Base-by-base conservation (phyloP, 768 basidiomycete species). In the Phaeolepiota aurea region DNA sequence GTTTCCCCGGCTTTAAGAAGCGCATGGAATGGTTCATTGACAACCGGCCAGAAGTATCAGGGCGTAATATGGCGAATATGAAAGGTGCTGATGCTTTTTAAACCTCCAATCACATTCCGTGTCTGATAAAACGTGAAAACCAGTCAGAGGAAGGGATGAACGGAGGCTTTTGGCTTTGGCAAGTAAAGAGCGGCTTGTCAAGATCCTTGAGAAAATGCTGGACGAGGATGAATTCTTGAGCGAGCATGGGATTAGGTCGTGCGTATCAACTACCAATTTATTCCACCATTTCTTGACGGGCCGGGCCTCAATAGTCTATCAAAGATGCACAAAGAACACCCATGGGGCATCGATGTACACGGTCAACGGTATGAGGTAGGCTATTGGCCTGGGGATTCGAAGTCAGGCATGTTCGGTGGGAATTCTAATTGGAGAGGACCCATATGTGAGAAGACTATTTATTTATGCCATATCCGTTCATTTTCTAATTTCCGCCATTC, bases 21-120 rank as follows among this genome's bases (percentile, higher is more conserved):
- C 78, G 96, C 28, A 78, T 99, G 77, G 90, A 99, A 45, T 98
- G 96, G 96, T 99, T 98, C 66, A 77, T 97, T 39, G 80, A 96
- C 53, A 87, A 98, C 61, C 67, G 93, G n/a, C 80, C 83, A 0
- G 87, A 82, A 42, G 76, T 97, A 31, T 84, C 91, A 10, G 74
- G 73, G 37, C 71, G 96, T 49, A 99, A 96, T 60, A 90, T 98
- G 72, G 93, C 96, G 3, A 96, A 94, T 60, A 93, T 98, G 78
- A 85, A 82, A 63, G 79, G 87, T 87, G 45, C 34, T 58, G 20
- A 11, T 28, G 20, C 9, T 7, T 38, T 21, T 38, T 13, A 10
- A 35, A 35, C 28, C 28, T 19, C 9, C 18, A 35, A 35, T 11
- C 14, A 25, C 16, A 38, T 5, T 25, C 14, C 28, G 20, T 30